These are phyloP conservation scores for Rhodotorula sp. DNA, from an alignment of 1,284 basidiomycete genomes.

Conservation along the genomic window DNA sequence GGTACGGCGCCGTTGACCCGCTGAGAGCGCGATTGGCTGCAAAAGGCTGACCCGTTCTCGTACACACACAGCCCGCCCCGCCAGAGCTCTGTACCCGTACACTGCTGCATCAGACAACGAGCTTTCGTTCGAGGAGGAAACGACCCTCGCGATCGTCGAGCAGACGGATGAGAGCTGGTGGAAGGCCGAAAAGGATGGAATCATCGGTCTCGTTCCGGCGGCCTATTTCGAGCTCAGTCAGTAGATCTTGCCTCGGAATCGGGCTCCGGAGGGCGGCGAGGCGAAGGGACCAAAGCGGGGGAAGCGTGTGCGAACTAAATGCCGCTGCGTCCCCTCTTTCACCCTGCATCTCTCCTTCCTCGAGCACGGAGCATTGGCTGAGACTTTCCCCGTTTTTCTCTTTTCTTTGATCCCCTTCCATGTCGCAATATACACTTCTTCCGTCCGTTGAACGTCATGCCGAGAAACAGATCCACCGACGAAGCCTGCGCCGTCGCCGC, in stretches of 20 bases:
- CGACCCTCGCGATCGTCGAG: slow-evolving; percentile 73
- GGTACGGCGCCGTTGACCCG: slow-evolving; percentile 55
- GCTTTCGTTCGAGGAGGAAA: slow-evolving; percentile 75
- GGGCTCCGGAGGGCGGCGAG: neutral
- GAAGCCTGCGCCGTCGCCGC: too few species aligned
- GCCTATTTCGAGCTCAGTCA: slow-evolving; percentile 66
- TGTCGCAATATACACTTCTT: slow-evolving; percentile 9
- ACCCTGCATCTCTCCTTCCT: slow-evolving; percentile 8
- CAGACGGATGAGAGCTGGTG: slow-evolving; percentile 82
- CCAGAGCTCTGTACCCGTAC: slow-evolving; percentile 77
- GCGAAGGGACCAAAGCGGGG: neutral
- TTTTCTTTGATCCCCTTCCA: slow-evolving; percentile 3
- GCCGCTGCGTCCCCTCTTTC: slow-evolving; percentile 37
- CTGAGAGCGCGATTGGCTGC: neutral
- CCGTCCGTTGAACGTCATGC: neutral
- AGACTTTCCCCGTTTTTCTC: slow-evolving; percentile 11
- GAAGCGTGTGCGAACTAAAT: neutral
- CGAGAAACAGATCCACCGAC: neutral
- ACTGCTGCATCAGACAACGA: slow-evolving; percentile 68
- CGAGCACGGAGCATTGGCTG: slow-evolving; percentile 5
- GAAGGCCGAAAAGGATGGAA: slow-evolving; percentile 80
- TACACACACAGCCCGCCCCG: slow-evolving; percentile 55
- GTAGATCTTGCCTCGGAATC: slow-evolving; percentile 25
- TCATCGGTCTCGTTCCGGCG: slow-evolving; percentile 83
- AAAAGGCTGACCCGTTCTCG: neutral